A percentile compares a stretch with the other conserved stretches of the same genome.
phyloP scores from a whole-genome alignment of 345 rosid genomes.

The Camelina sativa region DNA sequence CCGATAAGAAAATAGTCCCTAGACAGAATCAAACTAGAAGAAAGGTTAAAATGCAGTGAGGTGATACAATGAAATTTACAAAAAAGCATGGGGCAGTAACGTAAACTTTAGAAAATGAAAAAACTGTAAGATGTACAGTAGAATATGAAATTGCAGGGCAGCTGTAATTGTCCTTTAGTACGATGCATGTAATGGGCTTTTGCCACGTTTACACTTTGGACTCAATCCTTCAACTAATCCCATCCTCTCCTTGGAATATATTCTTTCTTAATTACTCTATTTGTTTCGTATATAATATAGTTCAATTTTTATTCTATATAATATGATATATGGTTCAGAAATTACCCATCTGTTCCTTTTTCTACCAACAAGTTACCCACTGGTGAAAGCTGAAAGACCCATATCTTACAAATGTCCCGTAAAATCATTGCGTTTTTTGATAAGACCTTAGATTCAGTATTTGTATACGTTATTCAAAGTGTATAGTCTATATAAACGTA shows the following conservation, averaged over 20 bases:
- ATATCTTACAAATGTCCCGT: constrained; percentile 32
- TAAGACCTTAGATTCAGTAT: constrained; percentile 7
- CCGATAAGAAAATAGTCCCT: constrained; percentile 3
- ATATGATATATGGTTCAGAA: not conserved
- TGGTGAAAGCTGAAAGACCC: constrained; percentile 30
- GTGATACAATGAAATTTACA: not conserved
- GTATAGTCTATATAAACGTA: constrained; percentile 30
- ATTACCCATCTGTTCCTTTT: constrained; percentile 20
- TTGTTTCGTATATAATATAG: too few species aligned
- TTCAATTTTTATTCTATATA: not conserved
- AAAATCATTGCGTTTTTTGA: constrained; percentile 37
- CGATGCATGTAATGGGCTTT: constrained; percentile 40
- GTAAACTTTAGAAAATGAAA: constrained; percentile 18
- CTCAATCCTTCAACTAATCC: constrained; percentile 14
- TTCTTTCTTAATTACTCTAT: constrained; percentile 11
- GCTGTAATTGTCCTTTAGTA: constrained; percentile 43
- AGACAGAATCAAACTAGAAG: not conserved
- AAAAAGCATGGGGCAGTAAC: constrained; percentile 26
- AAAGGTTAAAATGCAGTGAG: constrained; percentile 17
- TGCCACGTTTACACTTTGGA: constrained; percentile 42
- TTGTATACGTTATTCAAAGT: not conserved
- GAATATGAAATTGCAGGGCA: constrained; percentile 37
- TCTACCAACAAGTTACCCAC: constrained; percentile 39
- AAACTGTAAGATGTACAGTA: constrained; percentile 30
- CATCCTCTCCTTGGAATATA: constrained; percentile 36